Evolutionary conservation across 2,329 filamentous ascomycete genomes (phyloP).

Genomic region (Monosporascus sp.): DNA sequence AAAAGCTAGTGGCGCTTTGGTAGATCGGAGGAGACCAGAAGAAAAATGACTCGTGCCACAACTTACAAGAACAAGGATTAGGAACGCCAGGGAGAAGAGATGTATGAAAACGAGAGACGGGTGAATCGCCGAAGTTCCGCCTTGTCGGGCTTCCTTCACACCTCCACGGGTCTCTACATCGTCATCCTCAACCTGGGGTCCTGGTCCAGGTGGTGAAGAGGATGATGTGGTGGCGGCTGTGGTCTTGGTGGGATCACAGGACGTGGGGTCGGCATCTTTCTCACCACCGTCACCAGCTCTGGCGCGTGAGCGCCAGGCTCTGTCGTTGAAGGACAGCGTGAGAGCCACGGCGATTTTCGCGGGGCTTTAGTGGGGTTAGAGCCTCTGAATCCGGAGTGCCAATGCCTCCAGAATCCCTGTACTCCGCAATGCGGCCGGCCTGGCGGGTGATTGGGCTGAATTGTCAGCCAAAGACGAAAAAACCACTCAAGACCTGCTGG

Average conservation of each 20-base stretch:
- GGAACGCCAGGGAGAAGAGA: conserved; percentile 16
- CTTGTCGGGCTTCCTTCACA: conserved; percentile 6
- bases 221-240: background rate
- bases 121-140: conserved; percentile 2
- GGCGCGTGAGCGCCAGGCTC: conserved; percentile 25
- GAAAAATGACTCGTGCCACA: conserved; percentile 8
- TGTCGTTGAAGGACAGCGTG: conserved; percentile 15
- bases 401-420: conserved; percentile 7
- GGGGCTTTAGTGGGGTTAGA: conserved; percentile 27
- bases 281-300: conserved; percentile 14
- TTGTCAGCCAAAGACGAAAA: conserved; percentile 12
- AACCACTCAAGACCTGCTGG: conserved; percentile 6
- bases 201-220: background rate
- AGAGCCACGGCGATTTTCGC: conserved; percentile 27
- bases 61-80: conserved; percentile 24
- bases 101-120: conserved; percentile 16
- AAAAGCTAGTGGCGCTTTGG: background rate
- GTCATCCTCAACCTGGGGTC: conserved; percentile 4
- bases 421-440: conserved; percentile 5
- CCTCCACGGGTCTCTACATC: conserved; percentile 5
- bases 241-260: background rate
- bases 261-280: background rate
- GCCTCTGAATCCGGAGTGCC: conserved; percentile 13
- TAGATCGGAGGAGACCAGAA: conserved; percentile 11
- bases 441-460: conserved; percentile 4